A percentile compares a stretch with the other conserved stretches of the same genome.
These are phyloP conservation scores for Lactarius psammicola DNA, from an alignment of 768 basidiomycete species.

Conservation along the genomic window DNA sequence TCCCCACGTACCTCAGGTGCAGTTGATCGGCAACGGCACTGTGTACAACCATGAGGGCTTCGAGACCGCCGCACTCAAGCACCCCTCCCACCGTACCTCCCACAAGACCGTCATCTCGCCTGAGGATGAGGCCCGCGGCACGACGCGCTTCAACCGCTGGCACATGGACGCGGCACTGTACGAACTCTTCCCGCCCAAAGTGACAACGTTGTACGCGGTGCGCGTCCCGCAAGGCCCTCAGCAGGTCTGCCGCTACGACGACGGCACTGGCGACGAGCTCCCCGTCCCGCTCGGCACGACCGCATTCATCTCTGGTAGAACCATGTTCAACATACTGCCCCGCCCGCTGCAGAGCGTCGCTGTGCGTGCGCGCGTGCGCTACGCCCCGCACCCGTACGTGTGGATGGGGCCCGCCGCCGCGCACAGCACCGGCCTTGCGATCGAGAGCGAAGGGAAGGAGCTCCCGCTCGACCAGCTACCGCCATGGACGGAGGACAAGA, in stretches of 20 bases:
- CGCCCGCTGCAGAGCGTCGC: slow-evolving; percentile 70
- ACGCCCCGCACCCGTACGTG: slow-evolving; percentile 82
- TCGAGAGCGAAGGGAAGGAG: slow-evolving; percentile 74
- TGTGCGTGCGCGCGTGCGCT: slow-evolving; percentile 67
- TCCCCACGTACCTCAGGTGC: slow-evolving; percentile 81
- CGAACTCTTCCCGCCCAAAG: slow-evolving; percentile 70
- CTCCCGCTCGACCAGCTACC: slow-evolving; percentile 64
- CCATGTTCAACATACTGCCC: slow-evolving; percentile 78
- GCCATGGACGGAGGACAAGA: slow-evolving; percentile 72
- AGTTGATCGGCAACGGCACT: slow-evolving; percentile 84
- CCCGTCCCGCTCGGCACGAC: slow-evolving; percentile 90
- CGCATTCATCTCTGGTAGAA: slow-evolving; percentile 73
- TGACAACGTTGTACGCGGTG: slow-evolving; percentile 80
- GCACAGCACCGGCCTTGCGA: slow-evolving; percentile 72
- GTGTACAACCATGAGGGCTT: slow-evolving; percentile 78
- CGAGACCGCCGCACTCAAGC: slow-evolving; percentile 70
- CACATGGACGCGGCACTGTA: slow-evolving; percentile 87
- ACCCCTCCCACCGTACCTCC: slow-evolving; percentile 79
- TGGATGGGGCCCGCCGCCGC: too few species aligned
- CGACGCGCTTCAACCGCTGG: slow-evolving; percentile 85
- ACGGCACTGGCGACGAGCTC: too few species aligned
- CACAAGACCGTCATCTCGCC: slow-evolving; percentile 71
- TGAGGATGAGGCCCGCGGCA: slow-evolving; percentile 68
- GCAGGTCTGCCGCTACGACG: too few species aligned
- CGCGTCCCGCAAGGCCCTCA: slow-evolving; percentile 59